Conservation (phyloP, 2,329 filamentous ascomycete species). For the Knufia fluminis region DNA sequence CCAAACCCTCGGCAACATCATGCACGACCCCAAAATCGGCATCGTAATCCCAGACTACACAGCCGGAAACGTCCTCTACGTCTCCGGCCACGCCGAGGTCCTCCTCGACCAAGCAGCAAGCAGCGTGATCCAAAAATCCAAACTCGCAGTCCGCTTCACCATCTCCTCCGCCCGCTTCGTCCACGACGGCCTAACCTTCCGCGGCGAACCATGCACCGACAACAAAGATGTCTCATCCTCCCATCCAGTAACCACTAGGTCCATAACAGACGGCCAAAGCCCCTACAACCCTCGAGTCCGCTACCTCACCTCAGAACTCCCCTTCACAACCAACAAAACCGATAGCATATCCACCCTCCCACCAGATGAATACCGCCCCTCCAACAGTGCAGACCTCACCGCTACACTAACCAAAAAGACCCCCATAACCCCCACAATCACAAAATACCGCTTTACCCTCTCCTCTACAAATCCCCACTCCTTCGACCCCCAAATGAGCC, state of each 20-base stretch:
- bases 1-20: constrained; percentile 71
- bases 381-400: constrained; percentile 23
- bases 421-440: constrained; percentile 56
- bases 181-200: constrained; percentile 56
- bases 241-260: constrained; percentile 36
- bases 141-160: constrained; percentile 61
- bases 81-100: constrained; percentile 60
- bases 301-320: constrained; percentile 51
- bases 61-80: constrained; percentile 63
- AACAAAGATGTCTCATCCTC: constrained; percentile 4
- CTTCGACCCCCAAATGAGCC: constrained; percentile 17
- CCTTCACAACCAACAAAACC: constrained; percentile 6
- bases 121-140: constrained; percentile 56
- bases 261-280: constrained; percentile 34
- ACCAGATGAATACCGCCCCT: constrained; percentile 9
- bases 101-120: constrained; percentile 56
- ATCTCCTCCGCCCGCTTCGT: constrained; percentile 56
- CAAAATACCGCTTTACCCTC: constrained; percentile 53
- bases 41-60: constrained; percentile 65
- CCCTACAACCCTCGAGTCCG: constrained; percentile 74
- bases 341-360: constrained; percentile 6
- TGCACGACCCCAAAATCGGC: constrained; percentile 56
- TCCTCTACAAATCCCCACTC: constrained; percentile 25
- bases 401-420: constrained; percentile 53
- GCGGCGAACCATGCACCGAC: constrained; percentile 36